Evolutionary conservation across 2,329 filamentous ascomycete species (phyloP).

Genomic region (Daldinia sp.): DNA sequence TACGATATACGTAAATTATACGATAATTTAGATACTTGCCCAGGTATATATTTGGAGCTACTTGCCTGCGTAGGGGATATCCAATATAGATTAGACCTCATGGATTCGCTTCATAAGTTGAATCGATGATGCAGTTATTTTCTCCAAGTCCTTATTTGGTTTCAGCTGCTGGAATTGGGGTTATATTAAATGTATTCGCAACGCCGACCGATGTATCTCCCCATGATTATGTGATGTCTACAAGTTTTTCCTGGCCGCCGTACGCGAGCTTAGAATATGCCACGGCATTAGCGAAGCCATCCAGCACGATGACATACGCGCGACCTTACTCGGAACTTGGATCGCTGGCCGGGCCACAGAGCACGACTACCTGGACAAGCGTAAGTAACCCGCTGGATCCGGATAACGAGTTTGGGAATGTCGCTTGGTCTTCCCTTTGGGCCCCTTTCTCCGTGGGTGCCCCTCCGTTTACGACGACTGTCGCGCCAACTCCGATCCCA

Average conservation of each 20-base stretch:
- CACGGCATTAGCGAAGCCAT: background rate
- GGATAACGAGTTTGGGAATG: background rate
- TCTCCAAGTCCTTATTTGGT: background rate
- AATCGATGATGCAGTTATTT: background rate
- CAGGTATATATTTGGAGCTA: background rate
- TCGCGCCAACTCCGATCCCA: slow-evolving; percentile 62
- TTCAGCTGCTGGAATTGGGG: background rate
- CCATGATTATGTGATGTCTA: background rate
- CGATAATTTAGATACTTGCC: no score
- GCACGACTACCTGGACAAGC: slow-evolving; percentile 3
- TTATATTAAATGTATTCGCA: background rate
- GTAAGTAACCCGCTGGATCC: slow-evolving; percentile 2
- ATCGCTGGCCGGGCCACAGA: slow-evolving; percentile 1
- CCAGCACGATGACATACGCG: background rate
- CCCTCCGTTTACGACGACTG: slow-evolving; percentile 54
- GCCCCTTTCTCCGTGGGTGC: background rate
- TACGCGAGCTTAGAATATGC: slow-evolving; percentile 4
- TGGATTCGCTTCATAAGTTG: background rate
- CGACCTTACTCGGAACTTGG: slow-evolving; percentile 6
- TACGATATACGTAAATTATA: no score
- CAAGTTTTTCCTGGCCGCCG: background rate
- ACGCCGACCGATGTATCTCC: background rate
- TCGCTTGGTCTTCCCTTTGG: slow-evolving; percentile 10
- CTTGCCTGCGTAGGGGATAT: no score
- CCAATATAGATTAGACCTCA: background rate